Conservation (phyloP, 108 stramenopile species). For the Pseudonitzschia multistriata region DNA sequence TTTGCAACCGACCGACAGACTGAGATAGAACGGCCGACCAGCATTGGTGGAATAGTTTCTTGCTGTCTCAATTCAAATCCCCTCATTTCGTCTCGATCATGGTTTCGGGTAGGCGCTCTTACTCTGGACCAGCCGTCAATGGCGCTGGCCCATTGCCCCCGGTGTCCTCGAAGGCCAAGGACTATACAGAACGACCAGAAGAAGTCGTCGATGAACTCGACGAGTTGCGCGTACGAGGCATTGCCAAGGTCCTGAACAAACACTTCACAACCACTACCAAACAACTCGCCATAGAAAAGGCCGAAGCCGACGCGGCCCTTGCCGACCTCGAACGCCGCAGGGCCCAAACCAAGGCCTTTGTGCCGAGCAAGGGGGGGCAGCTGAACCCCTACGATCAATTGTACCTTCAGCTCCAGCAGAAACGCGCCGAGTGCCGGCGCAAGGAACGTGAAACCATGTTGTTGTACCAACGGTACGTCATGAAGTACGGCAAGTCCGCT, state of each 20-base stretch:
- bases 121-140: not conserved
- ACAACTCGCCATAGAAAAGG: slow-evolving; percentile 47
- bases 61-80: too few species aligned
- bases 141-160: slow-evolving; percentile 16
- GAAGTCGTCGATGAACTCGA: slow-evolving; percentile 50
- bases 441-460: slow-evolving; percentile 55
- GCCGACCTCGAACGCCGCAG: slow-evolving; percentile 45
- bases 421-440: slow-evolving; percentile 42
- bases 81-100: not conserved
- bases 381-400: slow-evolving; percentile 38
- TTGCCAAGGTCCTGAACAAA: slow-evolving; percentile 57
- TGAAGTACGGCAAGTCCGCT: slow-evolving; percentile 42
- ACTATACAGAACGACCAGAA: slow-evolving; percentile 31
- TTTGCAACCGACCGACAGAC: too few species aligned
- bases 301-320: slow-evolving; percentile 53
- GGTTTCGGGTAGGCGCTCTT: slow-evolving; percentile 12
- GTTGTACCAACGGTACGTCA: slow-evolving; percentile 53
- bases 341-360: slow-evolving; percentile 35
- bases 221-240: slow-evolving; percentile 48
- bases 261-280: slow-evolving; percentile 58
- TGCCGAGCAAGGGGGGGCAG: slow-evolving; percentile 33
- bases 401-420: slow-evolving; percentile 41
- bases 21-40: too few species aligned
- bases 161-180: slow-evolving; percentile 38
- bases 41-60: too few species aligned